Percentiles rank a stretch among this genome's conserved stretches.
These are phyloP conservation scores for Cyclotella choctawhatcheeana DNA, from an alignment of 108 stramenopile genomes.

Conservation along the genomic window DNA sequence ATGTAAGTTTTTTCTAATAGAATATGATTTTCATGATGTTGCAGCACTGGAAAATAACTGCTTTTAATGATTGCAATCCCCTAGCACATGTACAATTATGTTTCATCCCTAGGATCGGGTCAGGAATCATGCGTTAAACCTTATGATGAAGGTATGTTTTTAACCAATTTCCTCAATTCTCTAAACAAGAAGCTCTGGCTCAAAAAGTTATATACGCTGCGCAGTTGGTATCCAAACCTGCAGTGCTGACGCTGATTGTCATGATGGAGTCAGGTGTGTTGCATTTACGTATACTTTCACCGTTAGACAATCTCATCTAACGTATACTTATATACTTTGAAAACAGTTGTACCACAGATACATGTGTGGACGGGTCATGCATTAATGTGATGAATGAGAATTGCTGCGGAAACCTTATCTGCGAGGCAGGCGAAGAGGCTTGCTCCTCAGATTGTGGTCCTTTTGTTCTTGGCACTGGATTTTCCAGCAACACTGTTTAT, in stretches of 20 bases:
- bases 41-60: neutral
- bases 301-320: no score
- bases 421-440: neutral
- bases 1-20: neutral
- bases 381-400: neutral
- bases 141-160: neutral
- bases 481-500: neutral
- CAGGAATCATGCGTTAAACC: constrained; percentile 2
- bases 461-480: neutral
- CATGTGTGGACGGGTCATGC: neutral
- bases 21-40: neutral
- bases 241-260: constrained; percentile 1
- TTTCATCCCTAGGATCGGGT: neutral
- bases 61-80: neutral
- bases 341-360: neutral
- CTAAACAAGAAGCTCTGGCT: neutral
- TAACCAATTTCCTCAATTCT: neutral
- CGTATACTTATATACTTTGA: no score
- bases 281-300: no score
- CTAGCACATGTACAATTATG: neutral
- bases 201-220: neutral
- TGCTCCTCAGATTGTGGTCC: constrained; percentile 32
- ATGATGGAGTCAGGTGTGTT: no score
- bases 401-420: neutral
- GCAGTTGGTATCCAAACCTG: neutral